Base-by-base conservation (phyloP, 1,284 basidiomycete genomes). In the Ganoderma sp. region DNA sequence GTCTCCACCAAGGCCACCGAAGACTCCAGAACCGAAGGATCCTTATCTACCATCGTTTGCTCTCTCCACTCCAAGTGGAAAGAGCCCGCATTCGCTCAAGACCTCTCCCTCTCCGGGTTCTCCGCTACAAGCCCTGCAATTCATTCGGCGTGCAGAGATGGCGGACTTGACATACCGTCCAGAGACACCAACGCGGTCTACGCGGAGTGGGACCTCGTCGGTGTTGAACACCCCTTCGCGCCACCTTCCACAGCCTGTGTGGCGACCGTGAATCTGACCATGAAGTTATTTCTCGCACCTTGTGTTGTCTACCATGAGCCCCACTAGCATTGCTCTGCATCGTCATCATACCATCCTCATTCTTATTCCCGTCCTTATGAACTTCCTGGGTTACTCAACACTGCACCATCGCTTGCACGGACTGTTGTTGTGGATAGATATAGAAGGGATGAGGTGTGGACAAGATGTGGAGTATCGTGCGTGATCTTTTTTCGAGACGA, bases 21-120 rank as follows among this genome's bases (percentile, higher is more conserved):
- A 80, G 64, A 94, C 92, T 9, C 93, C 92, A 6, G 92, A 93
- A 78, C 90, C 90, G 3, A 82, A 75, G 41, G 76, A 78, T 25
- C 79, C 84, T 17, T 78, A 76, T 54, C 68, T 85, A 48, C 85
- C 86, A 5, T 82, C 84, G 0, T 83, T 88, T 67, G 80, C 80
- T n/a, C 71, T 87, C 19, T 85, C 83, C 28, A 85, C 84, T 0
- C 85, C 86, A 1, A 79, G 77, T 63, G 81, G 83, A 48, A 79
- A 76, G 34, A 87, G 84, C 69, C 83, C 84, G 9, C 80, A 80
- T 52, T 84, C 83, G 0, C 74, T 84, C 61, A 81, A 79, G 68
- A 81, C 82, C 1, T 78, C 82, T 19, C 78, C 85, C n/a, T 83
- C 86, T 12, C 75, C 82, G 7, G 82, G 84, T 6, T 88, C 86